These are phyloP conservation scores for Metschnikowia lachancei DNA, from an alignment of 805 yeast species.

Conservation along the genomic window DNA sequence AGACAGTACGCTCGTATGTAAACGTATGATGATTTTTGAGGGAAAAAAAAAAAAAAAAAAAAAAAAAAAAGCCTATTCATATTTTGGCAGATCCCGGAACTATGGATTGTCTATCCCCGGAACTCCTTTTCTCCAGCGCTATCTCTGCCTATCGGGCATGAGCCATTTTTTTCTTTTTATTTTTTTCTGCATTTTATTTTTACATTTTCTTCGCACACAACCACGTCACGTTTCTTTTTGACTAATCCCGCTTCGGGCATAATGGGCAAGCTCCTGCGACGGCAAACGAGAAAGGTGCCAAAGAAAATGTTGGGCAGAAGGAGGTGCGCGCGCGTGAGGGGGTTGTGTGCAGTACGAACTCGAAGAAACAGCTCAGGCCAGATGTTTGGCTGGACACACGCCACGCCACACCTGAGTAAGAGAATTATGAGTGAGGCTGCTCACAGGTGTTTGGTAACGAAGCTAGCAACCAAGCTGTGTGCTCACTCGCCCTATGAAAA, in stretches of 20 bases:
- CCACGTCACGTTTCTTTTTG: constrained; percentile 7
- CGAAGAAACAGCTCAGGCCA: no score
- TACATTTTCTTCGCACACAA: no score
- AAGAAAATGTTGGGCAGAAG: constrained; percentile 5
- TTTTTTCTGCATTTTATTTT: not conserved
- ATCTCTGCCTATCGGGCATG: not conserved
- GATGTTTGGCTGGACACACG: no score
- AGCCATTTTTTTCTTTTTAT: not conserved
- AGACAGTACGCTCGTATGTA: no score
- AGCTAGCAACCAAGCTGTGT: no score
- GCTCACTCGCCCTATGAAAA: no score
- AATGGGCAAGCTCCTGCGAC: not conserved
- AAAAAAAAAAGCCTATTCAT: no score
- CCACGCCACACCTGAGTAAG: no score
- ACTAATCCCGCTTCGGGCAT: constrained; percentile 3
- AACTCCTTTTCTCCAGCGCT: not conserved
- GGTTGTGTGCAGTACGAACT: not conserved
- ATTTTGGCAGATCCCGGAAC: constrained; percentile 1
- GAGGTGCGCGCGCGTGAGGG: not conserved
- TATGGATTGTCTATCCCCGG: not conserved
- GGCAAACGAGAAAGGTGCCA: not conserved
- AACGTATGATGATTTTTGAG: no score
- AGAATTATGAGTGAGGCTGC: no score
- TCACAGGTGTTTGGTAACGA: no score
- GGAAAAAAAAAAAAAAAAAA: no score